Percentiles rank a stretch among this genome's conserved stretches.
These are phyloP conservation scores for Lignosus rhinocerotis DNA, from an alignment of 1,284 basidiomycete species.

Conservation along the genomic window DNA sequence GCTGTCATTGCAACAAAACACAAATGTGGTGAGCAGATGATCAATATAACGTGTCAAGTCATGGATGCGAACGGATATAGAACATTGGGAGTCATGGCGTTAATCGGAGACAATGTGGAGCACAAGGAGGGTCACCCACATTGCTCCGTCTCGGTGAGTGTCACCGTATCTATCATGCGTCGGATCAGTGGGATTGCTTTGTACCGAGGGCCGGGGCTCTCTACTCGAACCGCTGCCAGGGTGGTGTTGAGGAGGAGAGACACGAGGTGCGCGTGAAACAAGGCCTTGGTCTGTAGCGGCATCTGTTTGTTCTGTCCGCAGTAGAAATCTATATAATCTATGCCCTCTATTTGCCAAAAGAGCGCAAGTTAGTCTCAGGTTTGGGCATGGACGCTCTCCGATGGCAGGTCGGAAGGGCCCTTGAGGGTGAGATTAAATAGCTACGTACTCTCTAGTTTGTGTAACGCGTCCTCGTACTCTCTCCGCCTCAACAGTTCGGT, in stretches of 20 bases:
- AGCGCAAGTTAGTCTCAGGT: background rate
- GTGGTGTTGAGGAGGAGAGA: constrained; percentile 86
- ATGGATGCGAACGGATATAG: background rate
- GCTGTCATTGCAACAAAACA: constrained; percentile 40
- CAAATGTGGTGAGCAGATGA: background rate
- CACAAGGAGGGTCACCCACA: constrained; percentile 39
- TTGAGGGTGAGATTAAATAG: constrained; percentile 7
- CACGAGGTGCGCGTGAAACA: constrained; percentile 66
- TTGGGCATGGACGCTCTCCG: background rate
- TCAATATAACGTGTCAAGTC: background rate
- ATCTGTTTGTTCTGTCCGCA: constrained; percentile 69
- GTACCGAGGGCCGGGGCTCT: constrained; percentile 47
- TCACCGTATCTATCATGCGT: constrained; percentile 51
- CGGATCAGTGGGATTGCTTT: constrained; percentile 58
- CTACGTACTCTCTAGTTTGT: constrained; percentile 77
- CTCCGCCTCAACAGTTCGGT: constrained; percentile 82
- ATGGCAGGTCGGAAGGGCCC: background rate
- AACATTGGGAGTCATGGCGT: background rate
- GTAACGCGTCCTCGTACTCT: constrained; percentile 68
- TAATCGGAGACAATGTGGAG: background rate
- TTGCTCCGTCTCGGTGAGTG: constrained; percentile 64
- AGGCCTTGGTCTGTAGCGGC: constrained; percentile 53
- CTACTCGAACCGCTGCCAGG: constrained; percentile 69
- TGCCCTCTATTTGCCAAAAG: constrained; percentile 58
- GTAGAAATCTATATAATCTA: constrained; percentile 89